These are phyloP conservation scores for Mortierella sp. DNA, from an alignment of 371 early-diverging fungal genomes.

Conservation along the genomic window DNA sequence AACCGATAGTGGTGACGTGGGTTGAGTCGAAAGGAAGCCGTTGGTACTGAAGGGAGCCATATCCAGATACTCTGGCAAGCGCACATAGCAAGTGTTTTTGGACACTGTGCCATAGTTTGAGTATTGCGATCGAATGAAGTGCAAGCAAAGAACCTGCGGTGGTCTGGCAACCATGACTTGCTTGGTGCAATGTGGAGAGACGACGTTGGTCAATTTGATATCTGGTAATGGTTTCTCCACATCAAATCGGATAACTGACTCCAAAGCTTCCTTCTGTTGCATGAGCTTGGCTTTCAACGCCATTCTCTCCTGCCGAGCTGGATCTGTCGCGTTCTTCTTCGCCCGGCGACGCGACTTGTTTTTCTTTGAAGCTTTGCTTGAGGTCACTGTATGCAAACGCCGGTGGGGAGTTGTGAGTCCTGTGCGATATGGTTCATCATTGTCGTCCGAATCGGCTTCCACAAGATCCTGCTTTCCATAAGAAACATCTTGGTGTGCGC, in stretches of 20 bases:
- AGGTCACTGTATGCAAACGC: too few species aligned
- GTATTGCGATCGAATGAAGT: conserved; percentile 81
- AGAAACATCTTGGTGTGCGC: not conserved
- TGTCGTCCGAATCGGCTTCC: too few species aligned
- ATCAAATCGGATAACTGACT: conserved; percentile 42
- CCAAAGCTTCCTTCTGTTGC: conserved; percentile 19
- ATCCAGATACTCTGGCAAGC: conserved; percentile 79
- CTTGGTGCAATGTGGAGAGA: conserved; percentile 64
- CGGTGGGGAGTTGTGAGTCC: too few species aligned
- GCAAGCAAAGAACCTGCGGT: conserved; percentile 76
- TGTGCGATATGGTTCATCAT: too few species aligned
- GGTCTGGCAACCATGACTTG: conserved; percentile 70
- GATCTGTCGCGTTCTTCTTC: too few species aligned
- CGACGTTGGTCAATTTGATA: conserved; percentile 46
- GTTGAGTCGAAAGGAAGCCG: conserved; percentile 62
- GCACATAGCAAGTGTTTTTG: conserved; percentile 82
- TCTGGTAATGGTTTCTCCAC: conserved; percentile 41
- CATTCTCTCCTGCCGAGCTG: conserved; percentile 10
- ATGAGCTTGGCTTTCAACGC: conserved; percentile 16
- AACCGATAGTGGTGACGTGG: conserved; percentile 57
- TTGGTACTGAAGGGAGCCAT: conserved; percentile 73
- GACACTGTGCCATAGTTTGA: conserved; percentile 70
- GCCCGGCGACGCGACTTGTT: too few species aligned
- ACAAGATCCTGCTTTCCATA: not conserved
- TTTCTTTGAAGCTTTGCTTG: too few species aligned